Conservation (phyloP, 768 basidiomycete species). For the Calocera viscosa region DNA sequence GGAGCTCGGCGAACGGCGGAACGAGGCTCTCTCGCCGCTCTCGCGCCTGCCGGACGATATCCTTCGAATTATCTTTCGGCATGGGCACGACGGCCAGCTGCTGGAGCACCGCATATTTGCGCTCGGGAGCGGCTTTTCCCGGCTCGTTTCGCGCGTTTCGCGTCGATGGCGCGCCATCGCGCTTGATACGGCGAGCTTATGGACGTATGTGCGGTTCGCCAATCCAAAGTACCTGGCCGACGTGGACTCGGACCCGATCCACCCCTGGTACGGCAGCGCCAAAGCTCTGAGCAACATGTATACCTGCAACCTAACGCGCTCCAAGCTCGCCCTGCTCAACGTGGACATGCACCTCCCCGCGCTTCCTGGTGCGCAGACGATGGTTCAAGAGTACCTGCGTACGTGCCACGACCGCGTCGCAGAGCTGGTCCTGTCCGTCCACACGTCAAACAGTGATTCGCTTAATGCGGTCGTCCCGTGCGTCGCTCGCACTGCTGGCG, state of each 20-base stretch:
- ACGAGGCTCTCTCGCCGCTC: neutral
- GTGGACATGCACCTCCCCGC: neutral
- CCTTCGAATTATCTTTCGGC: neutral
- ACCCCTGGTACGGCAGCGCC: constrained; percentile 1
- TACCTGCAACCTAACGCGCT: neutral
- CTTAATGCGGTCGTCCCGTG: neutral
- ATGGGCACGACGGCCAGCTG: neutral
- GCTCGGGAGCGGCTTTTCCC: neutral
- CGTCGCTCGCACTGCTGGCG: neutral
- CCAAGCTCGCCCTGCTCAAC: neutral
- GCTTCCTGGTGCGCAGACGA: neutral
- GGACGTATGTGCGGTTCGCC: neutral
- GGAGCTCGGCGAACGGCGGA: neutral
- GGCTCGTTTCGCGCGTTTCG: neutral
- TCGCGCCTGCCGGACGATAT: neutral
- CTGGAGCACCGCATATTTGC: neutral
- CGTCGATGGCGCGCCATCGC: neutral
- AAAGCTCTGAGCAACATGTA: neutral
- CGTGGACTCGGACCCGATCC: neutral
- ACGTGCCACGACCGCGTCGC: neutral
- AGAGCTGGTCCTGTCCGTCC: neutral
- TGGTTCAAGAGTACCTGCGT: neutral
- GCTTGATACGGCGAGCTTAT: neutral
- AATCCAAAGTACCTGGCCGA: neutral
- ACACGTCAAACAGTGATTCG: neutral